Conservation (phyloP, 345 rosid genomes). For the Citrus glauca region DNA sequence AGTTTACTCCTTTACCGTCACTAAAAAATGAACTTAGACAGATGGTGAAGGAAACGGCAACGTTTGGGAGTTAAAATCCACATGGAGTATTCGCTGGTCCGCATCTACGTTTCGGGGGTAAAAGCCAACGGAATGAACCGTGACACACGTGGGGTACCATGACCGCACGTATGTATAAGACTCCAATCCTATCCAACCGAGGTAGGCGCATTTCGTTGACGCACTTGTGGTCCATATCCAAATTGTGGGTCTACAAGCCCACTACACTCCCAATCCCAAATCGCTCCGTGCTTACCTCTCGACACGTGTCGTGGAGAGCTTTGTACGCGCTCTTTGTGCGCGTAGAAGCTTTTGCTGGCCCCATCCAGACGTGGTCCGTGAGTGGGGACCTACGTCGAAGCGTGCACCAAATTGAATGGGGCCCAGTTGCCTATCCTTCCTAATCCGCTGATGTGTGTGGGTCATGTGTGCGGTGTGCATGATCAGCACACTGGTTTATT, state of each 20-base stretch:
- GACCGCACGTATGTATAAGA: neutral
- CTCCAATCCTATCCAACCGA: neutral
- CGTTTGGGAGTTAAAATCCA: neutral
- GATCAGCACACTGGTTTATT: neutral
- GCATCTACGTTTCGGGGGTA: too few relatives aligned
- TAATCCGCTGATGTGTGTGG: neutral
- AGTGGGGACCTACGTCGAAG: neutral
- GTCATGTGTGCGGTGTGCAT: neutral
- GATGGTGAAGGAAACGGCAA: neutral
- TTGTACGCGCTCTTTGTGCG: neutral
- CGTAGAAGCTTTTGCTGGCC: neutral
- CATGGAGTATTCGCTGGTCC: neutral
- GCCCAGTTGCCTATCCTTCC: neutral
- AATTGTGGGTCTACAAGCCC: neutral
- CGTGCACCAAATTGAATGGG: neutral
- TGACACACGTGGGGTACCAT: neutral
- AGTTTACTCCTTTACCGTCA: too few relatives aligned
- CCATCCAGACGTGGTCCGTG: neutral
- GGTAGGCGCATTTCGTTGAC: neutral
- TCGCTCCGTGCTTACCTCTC: neutral
- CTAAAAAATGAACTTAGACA: too few relatives aligned
- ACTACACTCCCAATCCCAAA: neutral
- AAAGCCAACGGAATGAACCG: too few relatives aligned
- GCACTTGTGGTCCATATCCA: conserved; percentile 5
- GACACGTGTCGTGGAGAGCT: neutral